A percentile compares a stretch with the other conserved stretches of the same genome.
These are phyloP conservation scores for Ormosia emarginata DNA, from an alignment of 306 rosid species.

Conservation along the genomic window DNA sequence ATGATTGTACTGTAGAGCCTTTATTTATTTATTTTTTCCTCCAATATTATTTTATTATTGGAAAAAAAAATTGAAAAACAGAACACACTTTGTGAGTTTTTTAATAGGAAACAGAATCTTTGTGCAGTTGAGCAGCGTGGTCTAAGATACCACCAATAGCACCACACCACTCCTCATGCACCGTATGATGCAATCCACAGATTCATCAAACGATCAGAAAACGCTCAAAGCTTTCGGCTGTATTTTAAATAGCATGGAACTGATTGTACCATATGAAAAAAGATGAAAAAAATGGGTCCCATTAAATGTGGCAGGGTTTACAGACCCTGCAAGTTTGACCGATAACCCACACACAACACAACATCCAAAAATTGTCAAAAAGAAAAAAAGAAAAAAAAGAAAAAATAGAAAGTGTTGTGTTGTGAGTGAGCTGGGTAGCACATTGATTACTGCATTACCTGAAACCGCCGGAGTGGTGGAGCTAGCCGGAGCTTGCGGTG, in stretches of 20 bases:
- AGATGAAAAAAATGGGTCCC: constrained; percentile 34
- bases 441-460: constrained; percentile 43
- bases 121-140: constrained; percentile 37
- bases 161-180: background rate
- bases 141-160: constrained; percentile 22
- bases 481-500: constrained; percentile 25
- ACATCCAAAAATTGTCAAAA: constrained; percentile 27
- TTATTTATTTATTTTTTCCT: background rate
- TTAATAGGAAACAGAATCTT: constrained; percentile 30
- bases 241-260: constrained; percentile 22
- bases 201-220: constrained; percentile 10
- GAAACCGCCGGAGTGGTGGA: constrained; percentile 39
- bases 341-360: constrained; percentile 45
- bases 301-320: constrained; percentile 58
- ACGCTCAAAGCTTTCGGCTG: background rate
- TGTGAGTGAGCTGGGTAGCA: constrained; percentile 24
- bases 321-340: constrained; percentile 81
- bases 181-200: background rate
- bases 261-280: constrained; percentile 10
- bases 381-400: background rate
- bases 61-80: background rate
- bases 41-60: background rate
- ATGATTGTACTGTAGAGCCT: constrained; percentile 37
- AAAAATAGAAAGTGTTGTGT: background rate
- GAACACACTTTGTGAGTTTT: background rate